Evolutionary conservation across 768 basidiomycete genomes (phyloP).

Genomic region (Boletus fagicola): DNA sequence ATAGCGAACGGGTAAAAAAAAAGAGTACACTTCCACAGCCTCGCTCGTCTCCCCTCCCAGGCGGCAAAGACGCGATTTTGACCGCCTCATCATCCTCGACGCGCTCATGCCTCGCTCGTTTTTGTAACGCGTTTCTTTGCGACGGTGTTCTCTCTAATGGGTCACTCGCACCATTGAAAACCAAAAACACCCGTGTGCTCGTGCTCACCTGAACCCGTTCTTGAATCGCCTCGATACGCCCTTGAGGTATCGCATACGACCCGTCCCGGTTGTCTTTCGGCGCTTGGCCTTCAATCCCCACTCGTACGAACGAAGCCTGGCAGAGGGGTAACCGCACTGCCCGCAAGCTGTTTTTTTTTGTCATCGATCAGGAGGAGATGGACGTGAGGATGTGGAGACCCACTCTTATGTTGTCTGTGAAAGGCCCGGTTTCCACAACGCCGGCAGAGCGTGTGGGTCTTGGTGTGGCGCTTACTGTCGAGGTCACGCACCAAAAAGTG

Average conservation of each 20-base stretch:
- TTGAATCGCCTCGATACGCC: conserved; percentile 93
- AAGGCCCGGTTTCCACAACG: conserved; percentile 94
- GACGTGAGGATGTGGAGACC: conserved; percentile 25
- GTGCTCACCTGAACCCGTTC: conserved; percentile 86
- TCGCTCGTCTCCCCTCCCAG: not conserved
- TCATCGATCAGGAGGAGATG: no score
- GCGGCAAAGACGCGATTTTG: not conserved
- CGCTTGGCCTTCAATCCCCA: conserved; percentile 99
- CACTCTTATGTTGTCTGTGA: conserved; percentile 99
- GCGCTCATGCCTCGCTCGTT: conserved; percentile 45
- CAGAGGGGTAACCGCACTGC: conserved; percentile 94
- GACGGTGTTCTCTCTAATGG: conserved; percentile 77
- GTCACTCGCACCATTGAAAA: not conserved
- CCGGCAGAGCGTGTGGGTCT: conserved; percentile 95
- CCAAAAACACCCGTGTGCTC: not conserved
- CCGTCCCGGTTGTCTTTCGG: conserved; percentile 98
- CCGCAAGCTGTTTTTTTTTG: conserved; percentile 68
- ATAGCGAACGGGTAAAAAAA: conserved; percentile 11
- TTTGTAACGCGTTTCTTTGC: conserved; percentile 82
- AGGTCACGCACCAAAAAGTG: not conserved
- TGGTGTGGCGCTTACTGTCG: conserved; percentile 90
- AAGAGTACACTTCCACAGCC: conserved; percentile 14
- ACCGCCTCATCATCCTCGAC: not conserved
- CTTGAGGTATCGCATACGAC: conserved; percentile 93
- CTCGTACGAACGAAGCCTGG: conserved; percentile 93